Evolutionary conservation across 1,284 basidiomycete genomes (phyloP).

Genomic region (Mycosarcoma maydis): DNA sequence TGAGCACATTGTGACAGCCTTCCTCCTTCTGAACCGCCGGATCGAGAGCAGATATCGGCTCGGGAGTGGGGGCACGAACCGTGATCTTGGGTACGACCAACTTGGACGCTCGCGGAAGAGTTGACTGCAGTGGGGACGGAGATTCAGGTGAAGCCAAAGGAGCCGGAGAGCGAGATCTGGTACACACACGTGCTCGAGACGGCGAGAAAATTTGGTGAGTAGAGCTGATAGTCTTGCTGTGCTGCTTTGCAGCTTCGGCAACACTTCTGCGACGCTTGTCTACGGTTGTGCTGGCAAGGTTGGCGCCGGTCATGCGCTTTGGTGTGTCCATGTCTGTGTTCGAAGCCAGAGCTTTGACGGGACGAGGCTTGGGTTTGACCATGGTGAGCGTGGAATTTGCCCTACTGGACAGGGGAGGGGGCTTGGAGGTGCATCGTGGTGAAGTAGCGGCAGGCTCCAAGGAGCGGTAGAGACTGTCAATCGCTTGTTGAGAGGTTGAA

Average conservation of each 20-base stretch:
- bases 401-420: background rate
- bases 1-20: background rate
- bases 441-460: slow-evolving; percentile 14
- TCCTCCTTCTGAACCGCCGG: background rate
- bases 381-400: slow-evolving; percentile 19
- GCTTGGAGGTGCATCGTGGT: slow-evolving; percentile 34
- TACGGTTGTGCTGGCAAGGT: background rate
- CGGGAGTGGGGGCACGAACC: slow-evolving; percentile 24
- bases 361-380: slow-evolving; percentile 28
- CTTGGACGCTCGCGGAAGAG: background rate
- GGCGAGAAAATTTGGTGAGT: background rate
- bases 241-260: slow-evolving; percentile 12
- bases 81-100: slow-evolving; percentile 18
- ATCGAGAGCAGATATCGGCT: slow-evolving; percentile 6
- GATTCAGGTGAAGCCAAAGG: background rate
- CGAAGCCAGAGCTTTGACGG: slow-evolving; percentile 6
- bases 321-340: slow-evolving; percentile 16
- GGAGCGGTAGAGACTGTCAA: slow-evolving; percentile 24
- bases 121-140: background rate
- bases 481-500: background rate
- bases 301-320: slow-evolving; percentile 8
- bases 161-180: background rate
- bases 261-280: slow-evolving; percentile 11
- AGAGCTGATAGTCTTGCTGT: slow-evolving; percentile 1
- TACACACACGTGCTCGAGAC: background rate